These are phyloP conservation scores for Acrasis kona DNA, from an alignment of 78 protist genomes.

Conservation along the genomic window DNA sequence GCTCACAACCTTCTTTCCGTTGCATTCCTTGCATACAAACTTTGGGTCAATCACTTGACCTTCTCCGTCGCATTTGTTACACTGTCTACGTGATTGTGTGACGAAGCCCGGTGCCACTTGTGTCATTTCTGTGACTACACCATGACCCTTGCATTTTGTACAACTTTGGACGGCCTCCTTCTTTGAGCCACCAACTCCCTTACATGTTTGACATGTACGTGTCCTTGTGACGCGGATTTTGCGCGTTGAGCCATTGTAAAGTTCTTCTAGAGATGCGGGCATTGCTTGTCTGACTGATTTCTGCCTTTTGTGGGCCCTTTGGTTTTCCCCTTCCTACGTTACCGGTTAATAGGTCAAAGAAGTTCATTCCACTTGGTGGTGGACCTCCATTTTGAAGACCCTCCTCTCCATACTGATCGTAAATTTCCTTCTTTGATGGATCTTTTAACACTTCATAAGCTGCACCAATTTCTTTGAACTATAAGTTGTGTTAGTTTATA, in stretches of 20 bases:
- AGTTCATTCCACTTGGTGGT: too few species aligned
- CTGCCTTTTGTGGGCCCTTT: slow-evolving; percentile 31
- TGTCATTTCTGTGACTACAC: slow-evolving; percentile 43
- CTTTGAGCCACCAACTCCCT: background rate
- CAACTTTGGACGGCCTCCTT: slow-evolving; percentile 54
- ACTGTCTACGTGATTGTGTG: slow-evolving; percentile 60
- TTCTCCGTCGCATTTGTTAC: slow-evolving; percentile 69
- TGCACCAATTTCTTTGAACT: slow-evolving; percentile 57
- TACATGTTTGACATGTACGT: slow-evolving; percentile 52
- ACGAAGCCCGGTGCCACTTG: slow-evolving; percentile 87
- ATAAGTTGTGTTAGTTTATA: too few species aligned
- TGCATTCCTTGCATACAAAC: slow-evolving; percentile 68
- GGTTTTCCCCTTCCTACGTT: slow-evolving; percentile 8
- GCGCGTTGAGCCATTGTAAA: slow-evolving; percentile 85
- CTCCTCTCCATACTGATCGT: slow-evolving; percentile 34
- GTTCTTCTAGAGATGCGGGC: slow-evolving; percentile 73
- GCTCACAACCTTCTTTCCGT: slow-evolving; percentile 62
- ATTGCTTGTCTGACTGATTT: slow-evolving; percentile 50
- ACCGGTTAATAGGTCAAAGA: too few species aligned
- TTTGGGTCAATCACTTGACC: slow-evolving; percentile 68
- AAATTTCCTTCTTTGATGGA: slow-evolving; percentile 30
- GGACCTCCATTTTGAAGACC: background rate
- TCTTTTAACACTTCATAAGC: slow-evolving; percentile 59
- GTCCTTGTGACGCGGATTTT: slow-evolving; percentile 70
- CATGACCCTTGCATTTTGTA: slow-evolving; percentile 71